Percentiles rank a stretch among this genome's conserved stretches.
phyloP scores from a whole-genome alignment of 768 basidiomycete genomes.

The Trametes elegans region DNA sequence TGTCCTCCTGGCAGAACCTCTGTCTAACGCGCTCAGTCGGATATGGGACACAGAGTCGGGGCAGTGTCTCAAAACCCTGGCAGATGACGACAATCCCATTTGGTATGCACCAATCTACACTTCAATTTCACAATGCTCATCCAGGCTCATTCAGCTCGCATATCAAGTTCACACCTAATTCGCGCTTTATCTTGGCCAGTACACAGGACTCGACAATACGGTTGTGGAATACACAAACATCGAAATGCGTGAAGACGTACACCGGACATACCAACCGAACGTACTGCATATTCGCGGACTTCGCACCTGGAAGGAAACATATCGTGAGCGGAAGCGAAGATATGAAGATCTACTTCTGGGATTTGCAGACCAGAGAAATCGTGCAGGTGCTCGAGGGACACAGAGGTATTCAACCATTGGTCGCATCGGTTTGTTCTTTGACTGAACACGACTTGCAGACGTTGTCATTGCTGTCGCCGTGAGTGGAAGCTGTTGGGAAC shows the following conservation, averaged over 20 bases:
- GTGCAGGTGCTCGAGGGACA: constrained; percentile 78
- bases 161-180: constrained; percentile 91
- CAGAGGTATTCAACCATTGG: constrained; percentile 50
- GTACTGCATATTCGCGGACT: constrained; percentile 73
- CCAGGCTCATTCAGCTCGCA: constrained; percentile 56
- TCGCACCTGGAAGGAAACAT: constrained; percentile 61
- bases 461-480: constrained; percentile 79
- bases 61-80: constrained; percentile 95
- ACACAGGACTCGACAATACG: constrained; percentile 95
- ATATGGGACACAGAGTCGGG: constrained; percentile 98
- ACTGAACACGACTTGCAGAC: too few species aligned
- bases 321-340: constrained; percentile 92
- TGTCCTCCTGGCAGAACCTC: background rate
- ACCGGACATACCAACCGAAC: constrained; percentile 84
- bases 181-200: constrained; percentile 81
- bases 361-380: constrained; percentile 77
- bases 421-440: too few species aligned
- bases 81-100: constrained; percentile 94
- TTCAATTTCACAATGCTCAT: background rate
- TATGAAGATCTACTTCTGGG: constrained; percentile 85
- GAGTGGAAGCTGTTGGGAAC: background rate
- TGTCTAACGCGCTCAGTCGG: constrained; percentile 54
- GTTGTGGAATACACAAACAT: constrained; percentile 91
- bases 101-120: constrained; percentile 46
- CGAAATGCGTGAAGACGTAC: constrained; percentile 91